Evolutionary conservation across 371 early-diverging fungal genomes (phyloP), one percentile per base, ranked within the genome.

Genomic region (Massospora cicadina): DNA sequence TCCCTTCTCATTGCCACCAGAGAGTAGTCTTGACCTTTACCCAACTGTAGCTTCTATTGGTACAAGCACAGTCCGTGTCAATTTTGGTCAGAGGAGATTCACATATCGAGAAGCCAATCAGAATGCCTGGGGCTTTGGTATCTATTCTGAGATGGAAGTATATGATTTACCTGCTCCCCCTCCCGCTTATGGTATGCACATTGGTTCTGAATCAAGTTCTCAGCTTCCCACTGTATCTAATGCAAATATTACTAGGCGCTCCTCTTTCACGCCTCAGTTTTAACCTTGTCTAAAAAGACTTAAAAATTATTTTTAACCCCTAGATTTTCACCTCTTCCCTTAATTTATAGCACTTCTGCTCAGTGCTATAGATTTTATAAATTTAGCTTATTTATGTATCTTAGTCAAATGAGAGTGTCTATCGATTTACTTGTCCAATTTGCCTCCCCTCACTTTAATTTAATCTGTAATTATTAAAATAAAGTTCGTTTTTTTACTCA

Each of bases 1-100:
- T 26, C 60, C 60, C 2, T 59, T 59, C 26, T 12, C 60, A 12
- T 59, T 28, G 29, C 17, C 21, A 7, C 17, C 26, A 12, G 60
- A 57, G 2, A 21, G 31, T 31, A n/a, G 31, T 26, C n/a, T 59
- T n/a, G 31, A 26, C 2, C 31, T 29, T 31, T 59, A 59, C 29
- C 60, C 60, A 1, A 59, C 60, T 2, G 60, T 59, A 17, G 60
- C 60, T 25, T 59, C 60, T 13, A 26, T 59, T 26, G 60, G 60
- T 27, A 59, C 60, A n/a, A 59, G 60, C 31, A 59, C 31, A 27
- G 60, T 28, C 29, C 26, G 29, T 2, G 60, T 59, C 13, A 59
- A 59, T 32, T 59, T 59, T 29, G 60, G 60, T 7, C 29, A 59
- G 21, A 59, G 31, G 60, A 26, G 29, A 12, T 59, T 59, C 21